These are phyloP conservation scores for Rhynchospora breviuscula DNA, from an alignment of 176 grass and related monocot species.

Conservation along the genomic window DNA sequence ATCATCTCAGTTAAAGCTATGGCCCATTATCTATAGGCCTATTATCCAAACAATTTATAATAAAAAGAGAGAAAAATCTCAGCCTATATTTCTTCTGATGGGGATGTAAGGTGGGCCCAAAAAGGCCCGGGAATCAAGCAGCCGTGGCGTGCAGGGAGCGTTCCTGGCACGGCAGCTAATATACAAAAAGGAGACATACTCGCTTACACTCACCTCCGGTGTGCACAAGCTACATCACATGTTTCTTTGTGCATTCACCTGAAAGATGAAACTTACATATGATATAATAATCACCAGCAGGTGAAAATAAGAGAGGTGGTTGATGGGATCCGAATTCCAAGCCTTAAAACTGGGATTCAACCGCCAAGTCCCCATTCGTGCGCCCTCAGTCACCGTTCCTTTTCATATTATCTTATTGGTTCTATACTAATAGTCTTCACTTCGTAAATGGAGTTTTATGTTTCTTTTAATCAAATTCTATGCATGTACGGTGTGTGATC, in stretches of 20 bases:
- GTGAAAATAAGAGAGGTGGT: background rate
- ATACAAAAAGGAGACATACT: background rate
- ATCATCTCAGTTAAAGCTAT: background rate
- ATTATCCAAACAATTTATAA: background rate
- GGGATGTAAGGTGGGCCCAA: background rate
- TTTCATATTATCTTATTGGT: background rate
- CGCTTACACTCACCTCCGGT: background rate
- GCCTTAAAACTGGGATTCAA: conserved; percentile 98
- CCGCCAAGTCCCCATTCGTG: conserved; percentile 49
- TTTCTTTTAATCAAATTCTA: background rate
- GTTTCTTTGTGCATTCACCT: too few relatives aligned
- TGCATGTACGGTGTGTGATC: conserved; percentile 22
- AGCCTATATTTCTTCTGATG: background rate
- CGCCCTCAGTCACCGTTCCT: conserved; percentile 57
- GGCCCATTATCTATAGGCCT: background rate
- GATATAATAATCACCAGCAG: background rate
- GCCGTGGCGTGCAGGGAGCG: conserved; percentile 12
- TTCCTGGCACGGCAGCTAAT: background rate
- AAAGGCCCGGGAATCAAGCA: background rate
- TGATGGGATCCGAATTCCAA: conserved; percentile 68
- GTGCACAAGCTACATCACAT: background rate
- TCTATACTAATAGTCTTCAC: background rate
- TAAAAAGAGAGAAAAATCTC: background rate
- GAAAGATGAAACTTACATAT: too few relatives aligned
- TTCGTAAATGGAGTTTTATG: background rate